Conservation (phyloP, 106 monocot species). For the Apostasia shenzhenica region DNA sequence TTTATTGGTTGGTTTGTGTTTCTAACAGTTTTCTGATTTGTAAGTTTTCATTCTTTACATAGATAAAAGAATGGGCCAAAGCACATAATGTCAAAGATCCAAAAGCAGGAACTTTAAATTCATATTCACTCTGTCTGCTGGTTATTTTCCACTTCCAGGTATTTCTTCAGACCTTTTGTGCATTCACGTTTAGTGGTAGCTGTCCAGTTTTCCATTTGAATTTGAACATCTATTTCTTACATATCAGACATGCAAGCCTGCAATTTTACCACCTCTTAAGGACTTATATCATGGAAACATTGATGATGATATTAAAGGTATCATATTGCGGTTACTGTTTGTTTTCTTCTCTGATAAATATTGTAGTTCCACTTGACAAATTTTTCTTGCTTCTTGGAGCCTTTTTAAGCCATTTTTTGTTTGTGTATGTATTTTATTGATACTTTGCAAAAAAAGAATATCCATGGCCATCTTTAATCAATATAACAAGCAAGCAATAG, state of each 20-base stretch:
- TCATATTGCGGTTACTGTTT: background rate
- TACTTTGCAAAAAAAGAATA: too few relatives aligned
- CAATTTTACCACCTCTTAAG: conserved; percentile 74
- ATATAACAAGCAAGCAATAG: background rate
- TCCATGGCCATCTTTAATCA: background rate
- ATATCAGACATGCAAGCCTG: conserved; percentile 58
- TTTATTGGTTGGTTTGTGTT: conserved; percentile 6
- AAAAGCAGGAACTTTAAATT: conserved; percentile 78
- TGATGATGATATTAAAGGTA: conserved; percentile 11
- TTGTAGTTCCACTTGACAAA: background rate
- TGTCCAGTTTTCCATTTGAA: background rate
- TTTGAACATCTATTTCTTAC: background rate
- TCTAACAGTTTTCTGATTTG: background rate
- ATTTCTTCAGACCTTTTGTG: conserved; percentile 1
- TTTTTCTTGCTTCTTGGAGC: background rate
- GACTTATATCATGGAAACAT: conserved; percentile 49
- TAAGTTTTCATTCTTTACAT: conserved; percentile 8
- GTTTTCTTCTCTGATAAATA: background rate
- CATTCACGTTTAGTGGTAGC: background rate
- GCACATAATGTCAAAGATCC: conserved; percentile 72
- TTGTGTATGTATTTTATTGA: background rate
- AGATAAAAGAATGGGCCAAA: conserved; percentile 96
- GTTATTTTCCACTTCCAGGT: conserved; percentile 96
- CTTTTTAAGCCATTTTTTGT: background rate
- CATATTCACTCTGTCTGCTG: conserved; percentile 80